Percentiles rank a stretch among this genome's conserved stretches.
These are phyloP conservation scores for Tetraselmis chui DNA, from an alignment of 139 green algal genomes.

Conservation along the genomic window DNA sequence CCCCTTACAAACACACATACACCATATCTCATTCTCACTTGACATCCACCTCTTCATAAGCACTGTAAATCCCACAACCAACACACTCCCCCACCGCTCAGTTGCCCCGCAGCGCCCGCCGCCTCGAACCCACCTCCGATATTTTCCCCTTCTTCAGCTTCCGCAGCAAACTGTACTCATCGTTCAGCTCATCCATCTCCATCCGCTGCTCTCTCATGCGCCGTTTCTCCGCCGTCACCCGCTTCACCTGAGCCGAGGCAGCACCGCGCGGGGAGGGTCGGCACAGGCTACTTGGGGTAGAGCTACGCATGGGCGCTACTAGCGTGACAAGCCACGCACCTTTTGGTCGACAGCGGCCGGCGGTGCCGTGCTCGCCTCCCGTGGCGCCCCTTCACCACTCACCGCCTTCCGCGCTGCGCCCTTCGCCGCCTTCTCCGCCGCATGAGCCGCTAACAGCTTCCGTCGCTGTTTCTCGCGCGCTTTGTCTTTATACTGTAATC, in stretches of 20 bases:
- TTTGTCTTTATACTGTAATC: constrained; percentile 64
- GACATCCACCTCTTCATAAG: not conserved
- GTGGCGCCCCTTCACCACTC: constrained; percentile 21
- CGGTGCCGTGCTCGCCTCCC: not conserved
- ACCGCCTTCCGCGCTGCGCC: not conserved
- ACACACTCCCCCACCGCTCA: not conserved
- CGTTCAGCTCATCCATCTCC: constrained; percentile 60
- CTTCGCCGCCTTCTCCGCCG: not conserved
- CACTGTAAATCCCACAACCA: not conserved
- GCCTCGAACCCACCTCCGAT: constrained; percentile 26
- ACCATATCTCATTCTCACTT: not conserved
- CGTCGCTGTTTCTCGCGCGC: constrained; percentile 79
- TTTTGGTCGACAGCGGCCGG: not conserved
- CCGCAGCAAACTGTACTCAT: constrained; percentile 65
- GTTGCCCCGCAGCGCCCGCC: not conserved
- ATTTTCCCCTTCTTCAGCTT: constrained; percentile 71
- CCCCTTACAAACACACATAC: not conserved
- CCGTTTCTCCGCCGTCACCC: constrained; percentile 66
- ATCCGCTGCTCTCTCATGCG: constrained; percentile 52
- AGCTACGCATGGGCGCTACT: not conserved
- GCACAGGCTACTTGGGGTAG: not conserved
- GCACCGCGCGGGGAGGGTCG: not conserved
- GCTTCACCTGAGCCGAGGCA: constrained; percentile 13
- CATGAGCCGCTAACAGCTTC: constrained; percentile 15
- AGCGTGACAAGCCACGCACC: constrained; percentile 9